These are phyloP conservation scores for Cytauxzoon felis DNA, from an alignment of 169 alveolate species.

Conservation along the genomic window DNA sequence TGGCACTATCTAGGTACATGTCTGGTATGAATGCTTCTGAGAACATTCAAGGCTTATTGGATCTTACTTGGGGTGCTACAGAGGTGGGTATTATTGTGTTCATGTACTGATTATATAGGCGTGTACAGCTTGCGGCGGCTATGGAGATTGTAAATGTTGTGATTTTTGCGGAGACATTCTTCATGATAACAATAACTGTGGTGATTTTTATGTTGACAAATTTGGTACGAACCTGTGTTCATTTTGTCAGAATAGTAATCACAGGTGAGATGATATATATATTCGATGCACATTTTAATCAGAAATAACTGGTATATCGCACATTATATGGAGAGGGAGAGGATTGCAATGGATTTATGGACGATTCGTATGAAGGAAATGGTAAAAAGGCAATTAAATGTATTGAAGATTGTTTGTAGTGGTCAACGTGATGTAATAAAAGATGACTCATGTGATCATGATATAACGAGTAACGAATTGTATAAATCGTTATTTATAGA, in stretches of 20 bases:
- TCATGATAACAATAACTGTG: slow-evolving; percentile 57
- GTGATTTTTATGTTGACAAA: slow-evolving; percentile 45
- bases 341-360: slow-evolving; percentile 52
- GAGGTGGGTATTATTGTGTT: slow-evolving; percentile 8
- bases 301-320: slow-evolving; percentile 34
- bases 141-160: slow-evolving; percentile 61
- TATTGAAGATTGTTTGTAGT: not conserved
- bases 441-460: not conserved
- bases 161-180: slow-evolving; percentile 61
- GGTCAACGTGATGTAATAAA: not conserved
- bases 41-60: slow-evolving; percentile 51
- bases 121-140: slow-evolving; percentile 58
- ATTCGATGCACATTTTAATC: not conserved
- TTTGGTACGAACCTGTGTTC: slow-evolving; percentile 39
- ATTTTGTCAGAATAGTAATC: slow-evolving; percentile 57
- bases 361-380: slow-evolving; percentile 21
- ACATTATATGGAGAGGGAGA: slow-evolving; percentile 23
- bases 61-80: slow-evolving; percentile 60
- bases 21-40: slow-evolving; percentile 46
- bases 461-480: slow-evolving; percentile 2
- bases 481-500: slow-evolving; percentile 3
- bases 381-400: not conserved
- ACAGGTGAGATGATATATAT: slow-evolving; percentile 13
- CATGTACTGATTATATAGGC: not conserved
- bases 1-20: slow-evolving; percentile 20